Conservation (phyloP, 2,329 filamentous ascomycete species). For the Penicillium sp. region DNA sequence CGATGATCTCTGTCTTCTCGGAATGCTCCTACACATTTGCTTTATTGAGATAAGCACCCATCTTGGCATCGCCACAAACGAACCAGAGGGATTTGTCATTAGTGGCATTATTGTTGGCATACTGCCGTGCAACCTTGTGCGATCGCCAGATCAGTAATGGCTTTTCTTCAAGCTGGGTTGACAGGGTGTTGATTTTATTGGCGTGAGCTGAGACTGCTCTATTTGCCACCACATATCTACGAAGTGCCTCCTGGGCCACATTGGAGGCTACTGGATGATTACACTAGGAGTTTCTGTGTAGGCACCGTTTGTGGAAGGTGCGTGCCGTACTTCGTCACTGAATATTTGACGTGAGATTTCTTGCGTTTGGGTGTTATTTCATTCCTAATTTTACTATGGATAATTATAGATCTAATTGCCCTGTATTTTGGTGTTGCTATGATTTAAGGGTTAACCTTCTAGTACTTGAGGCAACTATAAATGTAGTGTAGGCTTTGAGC, state of each 20-base stretch:
- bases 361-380: background rate
- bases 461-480: background rate
- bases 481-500: background rate
- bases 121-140: background rate
- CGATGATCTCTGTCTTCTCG: slow-evolving; percentile 36
- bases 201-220: background rate
- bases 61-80: slow-evolving; percentile 18
- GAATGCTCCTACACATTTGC: slow-evolving; percentile 33
- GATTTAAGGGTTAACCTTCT: too few relatives aligned
- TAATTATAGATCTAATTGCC: background rate
- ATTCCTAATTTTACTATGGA: background rate
- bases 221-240: background rate
- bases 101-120: background rate
- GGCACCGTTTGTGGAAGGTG: background rate
- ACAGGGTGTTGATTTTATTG: background rate
- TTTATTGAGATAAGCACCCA: slow-evolving; percentile 42
- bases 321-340: background rate
- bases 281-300: background rate
- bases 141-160: background rate
- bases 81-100: slow-evolving; percentile 8
- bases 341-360: background rate
- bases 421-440: background rate
- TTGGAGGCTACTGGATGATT: background rate
- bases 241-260: slow-evolving; percentile 5
- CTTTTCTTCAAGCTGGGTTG: background rate